Conservation (phyloP, 1,139 yeast species). For the Chernovozyma aurita region DNA sequence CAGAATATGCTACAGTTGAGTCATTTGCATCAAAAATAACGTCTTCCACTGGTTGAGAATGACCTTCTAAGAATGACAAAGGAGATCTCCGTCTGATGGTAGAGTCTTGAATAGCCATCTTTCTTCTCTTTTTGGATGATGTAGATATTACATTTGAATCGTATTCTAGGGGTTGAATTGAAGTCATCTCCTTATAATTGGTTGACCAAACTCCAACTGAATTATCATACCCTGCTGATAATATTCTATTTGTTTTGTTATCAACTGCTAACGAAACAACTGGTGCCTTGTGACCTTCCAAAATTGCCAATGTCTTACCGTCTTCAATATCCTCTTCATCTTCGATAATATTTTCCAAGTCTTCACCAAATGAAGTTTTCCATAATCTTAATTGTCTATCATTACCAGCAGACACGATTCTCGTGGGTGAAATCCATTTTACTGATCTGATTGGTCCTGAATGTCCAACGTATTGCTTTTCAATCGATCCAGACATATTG, state of each 20-base stretch:
- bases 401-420: conserved; percentile 81
- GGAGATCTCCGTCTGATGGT: conserved; percentile 79
- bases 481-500: conserved; percentile 78
- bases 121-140: conserved; percentile 85
- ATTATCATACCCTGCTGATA: conserved; percentile 83
- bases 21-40: conserved; percentile 72
- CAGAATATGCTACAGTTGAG: conserved; percentile 82
- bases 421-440: conserved; percentile 68
- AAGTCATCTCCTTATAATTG: conserved; percentile 76
- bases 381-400: conserved; percentile 88
- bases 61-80: conserved; percentile 72
- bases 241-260: conserved; percentile 47
- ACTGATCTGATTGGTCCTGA: conserved; percentile 81
- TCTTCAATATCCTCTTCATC: conserved; percentile 52
- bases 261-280: conserved; percentile 73
- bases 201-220: conserved; percentile 90
- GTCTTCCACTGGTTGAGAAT: conserved; percentile 81
- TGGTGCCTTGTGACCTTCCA: conserved; percentile 87
- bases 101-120: conserved; percentile 73
- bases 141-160: conserved; percentile 55
- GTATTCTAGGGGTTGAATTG: conserved; percentile 56
- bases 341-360: conserved; percentile 13
- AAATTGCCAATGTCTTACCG: conserved; percentile 74
- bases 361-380: conserved; percentile 57
- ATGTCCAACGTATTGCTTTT: conserved; percentile 82